Base-by-base conservation (phyloP, 129 eudicot species). In the Flaveria robusta region DNA sequence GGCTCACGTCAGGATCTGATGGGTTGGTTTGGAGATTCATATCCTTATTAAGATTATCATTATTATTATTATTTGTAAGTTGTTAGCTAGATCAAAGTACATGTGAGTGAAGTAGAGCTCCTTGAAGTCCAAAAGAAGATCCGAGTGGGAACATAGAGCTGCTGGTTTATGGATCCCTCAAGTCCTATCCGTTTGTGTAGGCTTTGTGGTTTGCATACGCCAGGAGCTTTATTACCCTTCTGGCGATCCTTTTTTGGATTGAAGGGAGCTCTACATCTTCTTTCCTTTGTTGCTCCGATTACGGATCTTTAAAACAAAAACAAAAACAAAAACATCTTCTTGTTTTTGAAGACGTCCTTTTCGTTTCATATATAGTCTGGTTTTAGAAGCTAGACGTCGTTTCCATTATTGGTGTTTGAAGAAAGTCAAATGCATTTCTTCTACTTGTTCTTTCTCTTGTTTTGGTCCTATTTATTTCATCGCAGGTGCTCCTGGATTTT, bases 71-170 rank as follows among this genome's bases (percentile, higher is more conserved):
- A 31, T 31, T 31, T 31, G 7, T 31, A 31, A 4, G 37, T 31
- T 31, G 37, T 31, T 31, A 31, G 7, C 4, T 31, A 31, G 7
- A 31, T 31, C 37, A 31, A 31, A 31, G 37, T 4, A 31, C 7
- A 31, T 0, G 37, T 31, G 7, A 31, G 37, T 55, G 14, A 80
- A 63, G 85, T 86, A 74, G 88, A 88, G 93, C 93, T 88, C 90
- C 88, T 86, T 88, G 81, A 86, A 88, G 87, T 88, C 90, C 93
- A 88, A 88, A 68, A 86, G 88, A 75, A 81, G 93, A 75, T 82
- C 82, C 73, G 42, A 68, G 66, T 50, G 86, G 88, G 83, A 63
- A 75, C 66, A 88, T 78, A 75, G 62, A 81, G 90, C 93, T 88
- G 90, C 90, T 86, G 77, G 84, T 24, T 67, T 88, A 86, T 88